phyloP scores from a whole-genome alignment of 257 asterid genomes.

The Salvia miltiorrhiza region DNA sequence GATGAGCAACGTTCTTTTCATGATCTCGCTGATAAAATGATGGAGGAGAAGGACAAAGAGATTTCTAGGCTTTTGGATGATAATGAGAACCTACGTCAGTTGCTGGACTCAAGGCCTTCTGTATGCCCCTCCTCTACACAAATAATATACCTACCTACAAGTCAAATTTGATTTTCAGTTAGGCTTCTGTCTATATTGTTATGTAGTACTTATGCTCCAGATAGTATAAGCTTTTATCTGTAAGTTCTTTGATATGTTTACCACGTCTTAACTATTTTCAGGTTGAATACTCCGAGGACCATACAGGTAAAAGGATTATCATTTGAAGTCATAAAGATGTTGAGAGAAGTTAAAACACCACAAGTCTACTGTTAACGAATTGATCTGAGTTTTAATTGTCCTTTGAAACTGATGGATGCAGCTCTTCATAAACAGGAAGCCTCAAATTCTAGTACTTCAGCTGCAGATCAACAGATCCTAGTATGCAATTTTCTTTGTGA shows the following conservation, averaged over 20 bases:
- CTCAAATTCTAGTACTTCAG: constrained; percentile 56
- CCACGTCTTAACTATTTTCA: constrained; percentile 33
- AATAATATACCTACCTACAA: constrained; percentile 1
- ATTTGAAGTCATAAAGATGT: background rate
- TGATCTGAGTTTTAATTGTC: constrained; percentile 10
- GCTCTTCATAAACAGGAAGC: constrained; percentile 62
- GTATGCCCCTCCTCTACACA: constrained; percentile 44
- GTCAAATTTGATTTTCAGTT: constrained; percentile 22
- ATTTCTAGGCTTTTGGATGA: constrained; percentile 82
- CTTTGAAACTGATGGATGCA: constrained; percentile 38
- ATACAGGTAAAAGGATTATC: constrained; percentile 48
- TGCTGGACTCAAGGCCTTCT: constrained; percentile 62
- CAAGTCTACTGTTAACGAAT: constrained; percentile 15
- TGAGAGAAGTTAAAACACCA: constrained; percentile 7
- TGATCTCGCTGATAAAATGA: constrained; percentile 97
- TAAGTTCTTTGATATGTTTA: constrained; percentile 28
- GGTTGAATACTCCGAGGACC: constrained; percentile 50
- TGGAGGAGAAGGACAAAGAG: constrained; percentile 93
- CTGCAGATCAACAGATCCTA: constrained; percentile 95
- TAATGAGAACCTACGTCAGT: constrained; percentile 58
- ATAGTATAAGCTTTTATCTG: constrained; percentile 18
- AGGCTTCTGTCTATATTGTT: constrained; percentile 17
- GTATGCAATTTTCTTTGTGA: constrained; percentile 42
- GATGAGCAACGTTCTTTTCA: constrained; percentile 81
- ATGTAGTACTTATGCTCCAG: constrained; percentile 1